phyloP scores from a whole-genome alignment of 225 moss, liverwort and hornwort genomes.

The Pseudoscleropodium purum region DNA sequence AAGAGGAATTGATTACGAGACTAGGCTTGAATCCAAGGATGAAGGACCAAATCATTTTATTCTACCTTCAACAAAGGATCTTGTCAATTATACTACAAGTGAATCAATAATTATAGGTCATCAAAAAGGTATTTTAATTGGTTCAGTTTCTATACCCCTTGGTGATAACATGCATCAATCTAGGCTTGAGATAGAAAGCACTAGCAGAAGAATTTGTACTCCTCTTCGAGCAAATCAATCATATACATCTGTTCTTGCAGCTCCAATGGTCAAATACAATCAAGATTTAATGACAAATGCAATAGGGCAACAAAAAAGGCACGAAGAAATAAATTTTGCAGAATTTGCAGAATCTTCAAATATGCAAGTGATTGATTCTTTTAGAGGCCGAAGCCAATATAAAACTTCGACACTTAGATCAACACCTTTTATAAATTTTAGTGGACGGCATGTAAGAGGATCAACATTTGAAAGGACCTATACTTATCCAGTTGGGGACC shows the following conservation, averaged over 20 bases:
- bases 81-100: neutral
- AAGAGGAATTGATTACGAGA: neutral
- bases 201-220: neutral
- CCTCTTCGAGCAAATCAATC: neutral
- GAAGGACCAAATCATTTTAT: neutral
- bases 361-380: neutral
- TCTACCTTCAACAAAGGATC: neutral
- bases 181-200: neutral
- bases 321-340: neutral
- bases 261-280: neutral
- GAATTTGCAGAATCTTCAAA: neutral
- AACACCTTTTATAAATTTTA: neutral
- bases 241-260: slow-evolving; percentile 9
- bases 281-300: neutral
- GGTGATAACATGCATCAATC: slow-evolving; percentile 32
- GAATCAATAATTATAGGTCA: neutral
- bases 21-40: neutral
- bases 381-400: neutral
- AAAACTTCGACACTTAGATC: neutral
- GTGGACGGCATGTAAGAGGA: slow-evolving; percentile 11
- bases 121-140: slow-evolving; percentile 53
- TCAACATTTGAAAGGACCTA: neutral
- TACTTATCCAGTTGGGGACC: slow-evolving; percentile 8
- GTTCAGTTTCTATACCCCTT: slow-evolving; percentile 61
- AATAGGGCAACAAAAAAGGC: neutral